phyloP scores from a whole-genome alignment of 192 early-diverging fungal species.

The Polychytrium aggregatum region DNA sequence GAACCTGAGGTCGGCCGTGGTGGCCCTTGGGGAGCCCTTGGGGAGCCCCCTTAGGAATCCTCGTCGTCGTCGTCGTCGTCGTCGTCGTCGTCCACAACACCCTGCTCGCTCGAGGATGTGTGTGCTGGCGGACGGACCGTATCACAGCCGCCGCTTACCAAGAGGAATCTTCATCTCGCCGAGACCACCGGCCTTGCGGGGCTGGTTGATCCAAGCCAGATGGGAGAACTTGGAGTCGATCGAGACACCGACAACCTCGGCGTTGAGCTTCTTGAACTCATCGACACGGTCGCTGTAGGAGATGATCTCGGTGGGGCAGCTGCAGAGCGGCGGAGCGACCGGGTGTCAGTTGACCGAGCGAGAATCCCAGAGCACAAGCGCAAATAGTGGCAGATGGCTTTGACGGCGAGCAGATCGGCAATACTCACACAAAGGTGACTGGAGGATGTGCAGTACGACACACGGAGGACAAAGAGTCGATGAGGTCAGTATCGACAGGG shows the following conservation, averaged over 20 bases:
- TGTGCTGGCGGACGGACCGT: not conserved
- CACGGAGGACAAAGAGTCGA: too few relatives aligned
- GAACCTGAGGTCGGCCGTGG: too few relatives aligned
- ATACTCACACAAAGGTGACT: conserved; percentile 47
- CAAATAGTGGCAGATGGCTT: conserved; percentile 9
- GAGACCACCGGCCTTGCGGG: conserved; percentile 44
- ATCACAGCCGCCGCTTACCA: not conserved
- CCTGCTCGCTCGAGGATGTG: too few relatives aligned
- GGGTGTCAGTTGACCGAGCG: too few relatives aligned
- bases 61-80: too few relatives aligned
- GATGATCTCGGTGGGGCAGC: conserved; percentile 26
- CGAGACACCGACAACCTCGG: conserved; percentile 42
- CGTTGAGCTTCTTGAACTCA: conserved; percentile 39
- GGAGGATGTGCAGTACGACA: too few relatives aligned
- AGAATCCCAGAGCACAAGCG: too few relatives aligned
- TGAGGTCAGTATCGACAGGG: too few relatives aligned
- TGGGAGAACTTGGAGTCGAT: conserved; percentile 42
- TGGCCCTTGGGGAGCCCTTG: too few relatives aligned
- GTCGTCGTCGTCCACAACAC: too few relatives aligned
- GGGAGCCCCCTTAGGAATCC: too few relatives aligned
- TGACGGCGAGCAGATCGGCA: conserved; percentile 41
- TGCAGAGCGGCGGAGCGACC: too few relatives aligned
- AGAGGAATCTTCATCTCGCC: not conserved
- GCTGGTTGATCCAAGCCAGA: conserved; percentile 42
- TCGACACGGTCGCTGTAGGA: conserved; percentile 39